These are phyloP conservation scores for Anacardium occidentale DNA, from an alignment of 345 rosid genomes.

Conservation along the genomic window DNA sequence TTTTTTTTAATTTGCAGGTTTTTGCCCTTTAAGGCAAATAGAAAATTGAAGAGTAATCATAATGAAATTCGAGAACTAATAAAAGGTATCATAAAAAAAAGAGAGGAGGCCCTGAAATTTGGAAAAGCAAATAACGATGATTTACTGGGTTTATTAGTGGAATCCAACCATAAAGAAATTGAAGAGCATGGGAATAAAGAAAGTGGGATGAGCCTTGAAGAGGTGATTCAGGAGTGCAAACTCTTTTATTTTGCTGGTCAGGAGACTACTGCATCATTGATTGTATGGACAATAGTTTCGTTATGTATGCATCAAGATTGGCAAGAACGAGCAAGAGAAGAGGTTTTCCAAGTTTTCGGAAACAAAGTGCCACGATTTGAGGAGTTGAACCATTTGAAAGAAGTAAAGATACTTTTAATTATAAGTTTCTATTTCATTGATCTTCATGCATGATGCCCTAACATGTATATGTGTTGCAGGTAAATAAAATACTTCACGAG, in stretches of 20 bases:
- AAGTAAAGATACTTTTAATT: slow-evolving; percentile 1
- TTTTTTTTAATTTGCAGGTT: slow-evolving; percentile 28
- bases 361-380: slow-evolving; percentile 37
- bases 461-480: slow-evolving; percentile 14
- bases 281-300: slow-evolving; percentile 51
- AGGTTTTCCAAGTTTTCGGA: slow-evolving; percentile 37
- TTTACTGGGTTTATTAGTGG: slow-evolving; percentile 42
- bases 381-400: slow-evolving; percentile 33
- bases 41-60: slow-evolving; percentile 37
- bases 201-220: slow-evolving; percentile 8
- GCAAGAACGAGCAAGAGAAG: slow-evolving; percentile 59
- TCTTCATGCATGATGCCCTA: too few relatives aligned
- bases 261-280: slow-evolving; percentile 25
- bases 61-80: slow-evolving; percentile 30
- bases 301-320: slow-evolving; percentile 50
- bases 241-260: too few relatives aligned
- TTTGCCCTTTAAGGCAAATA: slow-evolving; percentile 41
- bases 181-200: slow-evolving; percentile 19
- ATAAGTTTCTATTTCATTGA: too few relatives aligned
- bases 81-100: slow-evolving; percentile 34
- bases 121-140: slow-evolving; percentile 33
- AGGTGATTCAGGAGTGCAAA: too few relatives aligned
- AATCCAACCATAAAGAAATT: slow-evolving; percentile 37
- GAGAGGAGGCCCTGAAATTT: slow-evolving; percentile 36
- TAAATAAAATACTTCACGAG: slow-evolving; percentile 49